Evolutionary conservation across 306 rosid genomes (phyloP).

Genomic region (Phaseolus lunatus): DNA sequence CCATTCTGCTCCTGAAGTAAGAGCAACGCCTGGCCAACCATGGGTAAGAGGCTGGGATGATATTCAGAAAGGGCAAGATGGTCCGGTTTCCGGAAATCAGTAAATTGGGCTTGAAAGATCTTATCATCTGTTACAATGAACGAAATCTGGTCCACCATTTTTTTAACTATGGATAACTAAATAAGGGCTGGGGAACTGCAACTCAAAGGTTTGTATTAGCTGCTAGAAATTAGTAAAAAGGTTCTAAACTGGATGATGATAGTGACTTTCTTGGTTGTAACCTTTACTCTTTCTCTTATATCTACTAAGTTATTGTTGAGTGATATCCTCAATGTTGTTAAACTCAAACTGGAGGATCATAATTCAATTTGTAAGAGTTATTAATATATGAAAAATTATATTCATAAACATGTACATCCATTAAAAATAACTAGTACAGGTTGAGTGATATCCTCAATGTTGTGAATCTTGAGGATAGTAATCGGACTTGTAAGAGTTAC

Average conservation of each 20-base stretch:
- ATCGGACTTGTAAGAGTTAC: no score
- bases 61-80: conserved; percentile 66
- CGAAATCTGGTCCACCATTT: conserved; percentile 19
- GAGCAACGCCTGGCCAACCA: conserved; percentile 80
- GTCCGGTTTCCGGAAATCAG: conserved; percentile 83
- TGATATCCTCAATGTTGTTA: neutral
- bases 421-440: no score
- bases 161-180: conserved; percentile 29
- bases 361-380: no score
- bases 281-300: conserved; percentile 10
- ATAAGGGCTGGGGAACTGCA: conserved; percentile 29
- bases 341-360: no score
- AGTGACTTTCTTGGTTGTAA: neutral
- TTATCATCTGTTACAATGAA: conserved; percentile 40
- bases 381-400: no score
- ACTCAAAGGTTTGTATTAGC: conserved; percentile 39
- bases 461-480: no score
- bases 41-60: conserved; percentile 99
- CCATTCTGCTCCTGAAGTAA: conserved; percentile 74
- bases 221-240: conserved; percentile 19
- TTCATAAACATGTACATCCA: no score
- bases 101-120: conserved; percentile 45
- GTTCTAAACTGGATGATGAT: conserved; percentile 7
- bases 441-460: neutral
- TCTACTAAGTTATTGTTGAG: neutral